phyloP scores from a whole-genome alignment of 1,284 basidiomycete species.

The Cutaneotrichosporon cyanovorans region DNA sequence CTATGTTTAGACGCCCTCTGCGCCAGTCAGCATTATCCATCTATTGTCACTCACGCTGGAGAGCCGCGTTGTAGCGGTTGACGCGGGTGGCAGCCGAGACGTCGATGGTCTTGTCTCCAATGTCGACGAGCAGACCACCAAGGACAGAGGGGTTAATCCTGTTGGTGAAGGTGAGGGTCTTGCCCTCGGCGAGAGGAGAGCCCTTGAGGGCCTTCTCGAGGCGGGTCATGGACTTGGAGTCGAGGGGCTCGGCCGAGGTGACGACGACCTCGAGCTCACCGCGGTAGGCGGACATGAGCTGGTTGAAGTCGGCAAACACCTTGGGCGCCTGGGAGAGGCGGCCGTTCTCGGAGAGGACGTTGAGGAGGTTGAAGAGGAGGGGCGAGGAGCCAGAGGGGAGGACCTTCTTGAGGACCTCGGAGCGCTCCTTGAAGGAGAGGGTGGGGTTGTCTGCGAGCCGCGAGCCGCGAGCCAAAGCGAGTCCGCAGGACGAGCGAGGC shows the following conservation, averaged over 20 bases:
- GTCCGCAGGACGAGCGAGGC: not conserved
- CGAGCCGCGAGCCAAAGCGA: not conserved
- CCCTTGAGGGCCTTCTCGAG: conserved; percentile 78
- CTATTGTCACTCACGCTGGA: conserved; percentile 55
- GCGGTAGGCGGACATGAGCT: conserved; percentile 79
- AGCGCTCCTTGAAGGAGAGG: conserved; percentile 69
- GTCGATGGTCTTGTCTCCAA: conserved; percentile 94
- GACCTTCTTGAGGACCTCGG: conserved; percentile 61
- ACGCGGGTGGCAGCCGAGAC: conserved; percentile 87
- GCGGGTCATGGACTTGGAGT: conserved; percentile 62
- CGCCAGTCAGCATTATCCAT: conserved; percentile 5
- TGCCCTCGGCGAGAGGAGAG: conserved; percentile 75
- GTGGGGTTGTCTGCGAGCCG: conserved; percentile 64
- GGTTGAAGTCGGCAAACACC: conserved; percentile 86
- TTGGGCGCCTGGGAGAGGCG: conserved; percentile 73
- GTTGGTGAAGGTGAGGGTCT: conserved; percentile 78
- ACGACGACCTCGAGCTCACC: conserved; percentile 91
- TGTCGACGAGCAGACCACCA: conserved; percentile 89
- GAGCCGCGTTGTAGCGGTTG: conserved; percentile 84
- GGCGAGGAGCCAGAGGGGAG: conserved; percentile 61
- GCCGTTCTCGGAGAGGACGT: conserved; percentile 87
- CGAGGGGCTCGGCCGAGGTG: conserved; percentile 74
- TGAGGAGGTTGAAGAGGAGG: conserved; percentile 86
- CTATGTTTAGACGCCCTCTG: conserved; percentile 31
- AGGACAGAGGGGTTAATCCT: conserved; percentile 84